phyloP scores from a whole-genome alignment of 2,329 filamentous ascomycete species.

The Exophiala bonariae region DNA sequence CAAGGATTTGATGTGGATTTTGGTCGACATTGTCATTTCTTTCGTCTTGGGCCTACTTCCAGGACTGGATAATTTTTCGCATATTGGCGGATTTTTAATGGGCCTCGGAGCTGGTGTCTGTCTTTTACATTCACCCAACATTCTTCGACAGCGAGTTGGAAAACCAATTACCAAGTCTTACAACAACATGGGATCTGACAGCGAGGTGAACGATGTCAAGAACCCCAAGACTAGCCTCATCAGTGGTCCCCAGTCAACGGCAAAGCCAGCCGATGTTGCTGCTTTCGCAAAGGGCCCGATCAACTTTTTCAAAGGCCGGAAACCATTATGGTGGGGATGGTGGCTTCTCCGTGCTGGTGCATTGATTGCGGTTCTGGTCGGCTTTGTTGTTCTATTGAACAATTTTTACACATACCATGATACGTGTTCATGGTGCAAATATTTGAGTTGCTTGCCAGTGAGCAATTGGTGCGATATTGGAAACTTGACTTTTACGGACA shows the following conservation, averaged over 20 bases:
- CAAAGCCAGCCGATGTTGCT: conserved; percentile 54
- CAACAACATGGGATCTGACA: conserved; percentile 22
- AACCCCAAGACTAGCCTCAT: conserved; percentile 18
- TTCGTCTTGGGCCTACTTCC: conserved; percentile 91
- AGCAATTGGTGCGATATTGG: conserved; percentile 46
- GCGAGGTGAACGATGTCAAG: conserved; percentile 17
- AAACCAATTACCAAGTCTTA: conserved; percentile 40
- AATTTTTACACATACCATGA: conserved; percentile 84
- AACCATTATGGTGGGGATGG: conserved; percentile 96
- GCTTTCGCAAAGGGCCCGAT: conserved; percentile 52
- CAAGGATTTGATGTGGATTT: conserved; percentile 83
- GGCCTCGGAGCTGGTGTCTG: conserved; percentile 84
- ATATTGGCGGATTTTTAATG: conserved; percentile 95
- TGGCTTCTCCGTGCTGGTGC: conserved; percentile 82
- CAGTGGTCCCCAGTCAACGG: conserved; percentile 33
- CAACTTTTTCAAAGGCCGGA: conserved; percentile 87
- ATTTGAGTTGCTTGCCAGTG: conserved; percentile 77
- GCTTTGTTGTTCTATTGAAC: conserved; percentile 81
- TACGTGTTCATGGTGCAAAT: conserved; percentile 90
- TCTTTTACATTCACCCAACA: conserved; percentile 82
- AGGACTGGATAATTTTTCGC: conserved; percentile 93
- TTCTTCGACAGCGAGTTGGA: conserved; percentile 72
- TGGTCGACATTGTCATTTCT: conserved; percentile 81
- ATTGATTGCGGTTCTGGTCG: conserved; percentile 76
- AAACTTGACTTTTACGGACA: conserved; percentile 29